Evolutionary conservation across 352 stramenopile genomes (phyloP), one percentile per base, ranked within the genome.

Genomic region (Thalassiosira ordinaria): DNA sequence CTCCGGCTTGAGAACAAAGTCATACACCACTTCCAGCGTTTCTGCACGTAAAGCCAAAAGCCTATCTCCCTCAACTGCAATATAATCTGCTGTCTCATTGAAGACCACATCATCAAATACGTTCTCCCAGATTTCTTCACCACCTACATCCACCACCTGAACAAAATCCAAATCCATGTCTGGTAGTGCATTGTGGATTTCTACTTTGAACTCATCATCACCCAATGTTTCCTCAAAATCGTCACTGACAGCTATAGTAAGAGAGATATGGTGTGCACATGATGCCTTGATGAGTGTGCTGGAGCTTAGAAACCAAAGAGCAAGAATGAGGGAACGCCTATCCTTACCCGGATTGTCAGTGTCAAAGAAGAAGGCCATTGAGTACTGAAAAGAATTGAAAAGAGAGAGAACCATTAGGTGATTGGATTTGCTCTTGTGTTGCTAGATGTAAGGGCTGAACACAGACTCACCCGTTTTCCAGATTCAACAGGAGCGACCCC

Each of bases 401-500:
- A 4, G 18, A 20, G 13, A 51, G 4, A 20, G 5, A 16, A 18
- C 18, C 7, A 13, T n/a, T n/a, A n/a, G n/a, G n/a, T n/a, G n/a
- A n/a, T n/a, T 51, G n/a, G n/a, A n/a, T n/a, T n/a, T n/a, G n/a
- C n/a, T n/a, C n/a, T n/a, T n/a, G n/a, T n/a, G n/a, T n/a, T n/a
- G n/a, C n/a, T n/a, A n/a, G n/a, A n/a, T n/a, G n/a, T n/a, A n/a
- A n/a, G n/a, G n/a, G 41, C 18, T 6, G 5, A 51, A 51, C 41
- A 51, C 13, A 51, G 5, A 51, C 41, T 51, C 16, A 51, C 41
- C 41, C 41, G 11, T 18, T 7, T 51, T 51, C 41, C 41, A 51
- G 8, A 18, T 51, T 64, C 35, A 24, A 78, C 2, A 6, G 70
- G 70, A n/a, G 70, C 59, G 20, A 78, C 70, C 2, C n/a, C 70